Percentiles rank a stretch among this genome's conserved stretches.
Evolutionary conservation across 2,329 filamentous ascomycete species (phyloP).

Genomic region (Graphiopsis chlorocephala): DNA sequence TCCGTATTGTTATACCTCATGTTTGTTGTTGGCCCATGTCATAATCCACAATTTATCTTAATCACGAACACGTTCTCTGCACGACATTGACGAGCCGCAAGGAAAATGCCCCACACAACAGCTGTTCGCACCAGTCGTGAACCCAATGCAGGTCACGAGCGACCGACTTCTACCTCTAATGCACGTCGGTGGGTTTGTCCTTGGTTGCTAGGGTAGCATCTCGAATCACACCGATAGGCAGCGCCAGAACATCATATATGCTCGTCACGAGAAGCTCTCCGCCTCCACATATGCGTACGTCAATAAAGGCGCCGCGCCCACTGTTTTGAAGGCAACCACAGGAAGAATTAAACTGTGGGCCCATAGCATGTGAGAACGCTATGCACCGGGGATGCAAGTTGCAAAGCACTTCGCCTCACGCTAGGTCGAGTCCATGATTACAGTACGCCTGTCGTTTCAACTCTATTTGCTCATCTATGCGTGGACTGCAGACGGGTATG

Average conservation of each 20-base stretch:
- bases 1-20: not conserved
- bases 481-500: not conserved
- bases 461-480: conserved; percentile 7
- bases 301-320: not conserved
- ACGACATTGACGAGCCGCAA: conserved; percentile 4
- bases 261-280: not conserved
- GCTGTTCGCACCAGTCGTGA: conserved; percentile 13
- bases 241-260: conserved; percentile 1
- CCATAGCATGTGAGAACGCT: conserved; percentile 6
- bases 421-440: not conserved
- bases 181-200: conserved; percentile 7
- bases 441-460: conserved; percentile 2
- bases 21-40: not conserved
- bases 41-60: not conserved
- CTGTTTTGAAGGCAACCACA: not conserved
- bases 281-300: conserved; percentile 9
- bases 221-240: not conserved
- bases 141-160: conserved; percentile 6
- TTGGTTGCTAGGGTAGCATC: conserved; percentile 5
- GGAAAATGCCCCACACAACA: conserved; percentile 12
- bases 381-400: conserved; percentile 12
- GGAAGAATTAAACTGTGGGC: not conserved
- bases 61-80: not conserved
- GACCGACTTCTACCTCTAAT: not conserved
- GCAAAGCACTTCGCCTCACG: conserved; percentile 10